A percentile compares a stretch with the other conserved stretches of the same genome.
Evolutionary conservation across 495 filamentous ascomycete genomes (phyloP).

Genomic region (Neurospora sp.): DNA sequence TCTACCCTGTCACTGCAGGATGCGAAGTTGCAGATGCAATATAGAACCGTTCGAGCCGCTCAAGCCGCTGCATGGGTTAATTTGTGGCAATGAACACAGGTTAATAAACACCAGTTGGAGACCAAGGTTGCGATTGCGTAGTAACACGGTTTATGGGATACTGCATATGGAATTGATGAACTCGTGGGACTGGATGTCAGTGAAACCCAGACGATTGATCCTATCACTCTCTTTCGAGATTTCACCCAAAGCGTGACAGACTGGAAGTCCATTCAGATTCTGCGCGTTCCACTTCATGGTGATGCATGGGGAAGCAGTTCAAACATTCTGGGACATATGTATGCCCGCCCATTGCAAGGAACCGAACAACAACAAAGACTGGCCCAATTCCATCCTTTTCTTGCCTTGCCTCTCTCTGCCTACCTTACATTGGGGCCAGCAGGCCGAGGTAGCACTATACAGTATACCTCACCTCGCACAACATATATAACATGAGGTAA

Average conservation of each 20-base stretch:
- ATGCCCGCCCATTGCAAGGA: background rate
- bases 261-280: background rate
- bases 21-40: background rate
- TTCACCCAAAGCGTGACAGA: background rate
- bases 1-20: background rate
- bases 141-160: background rate
- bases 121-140: background rate
- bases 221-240: background rate
- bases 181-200: background rate
- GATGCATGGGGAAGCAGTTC: background rate
- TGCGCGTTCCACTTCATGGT: background rate
- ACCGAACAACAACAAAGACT: background rate
- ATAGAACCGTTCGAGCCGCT: background rate
- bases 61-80: background rate
- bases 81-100: background rate
- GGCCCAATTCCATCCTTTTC: background rate
- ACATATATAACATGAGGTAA: background rate
- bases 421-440: background rate
- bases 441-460: background rate
- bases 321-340: background rate
- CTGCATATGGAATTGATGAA: background rate
- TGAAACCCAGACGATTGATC: background rate
- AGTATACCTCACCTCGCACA: background rate
- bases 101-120: background rate
- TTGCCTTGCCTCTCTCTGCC: background rate